A percentile compares a stretch with the other conserved stretches of the same genome.
Evolutionary conservation across 768 basidiomycete genomes (phyloP).

Genomic region (Mycena indigotica): DNA sequence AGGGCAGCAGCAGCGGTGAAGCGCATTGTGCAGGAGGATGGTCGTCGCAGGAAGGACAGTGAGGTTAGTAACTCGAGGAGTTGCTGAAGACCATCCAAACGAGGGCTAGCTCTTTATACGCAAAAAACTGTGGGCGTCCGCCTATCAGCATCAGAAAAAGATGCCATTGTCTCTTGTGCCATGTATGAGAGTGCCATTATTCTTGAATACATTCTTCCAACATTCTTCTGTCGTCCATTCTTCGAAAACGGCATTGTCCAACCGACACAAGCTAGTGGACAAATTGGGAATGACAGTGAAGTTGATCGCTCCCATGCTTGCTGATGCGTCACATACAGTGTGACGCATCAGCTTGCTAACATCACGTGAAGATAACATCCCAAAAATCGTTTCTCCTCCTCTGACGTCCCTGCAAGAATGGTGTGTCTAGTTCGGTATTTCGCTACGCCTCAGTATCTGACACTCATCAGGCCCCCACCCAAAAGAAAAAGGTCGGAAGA

Average conservation of each 20-base stretch:
- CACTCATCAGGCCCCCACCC: slow-evolving; percentile 46
- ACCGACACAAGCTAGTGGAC: too few relatives aligned
- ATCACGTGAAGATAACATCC: slow-evolving; percentile 21
- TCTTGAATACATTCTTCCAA: not conserved
- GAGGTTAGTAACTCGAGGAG: slow-evolving; percentile 19
- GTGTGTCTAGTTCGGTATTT: slow-evolving; percentile 40
- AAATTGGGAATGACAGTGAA: too few relatives aligned
- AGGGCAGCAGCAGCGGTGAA: slow-evolving; percentile 45
- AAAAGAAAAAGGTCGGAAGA: slow-evolving; percentile 58
- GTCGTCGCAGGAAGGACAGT: slow-evolving; percentile 24
- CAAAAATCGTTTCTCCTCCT: slow-evolving; percentile 42
- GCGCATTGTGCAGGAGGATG: slow-evolving; percentile 48
- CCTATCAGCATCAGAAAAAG: too few relatives aligned
- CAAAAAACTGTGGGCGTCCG: too few relatives aligned
- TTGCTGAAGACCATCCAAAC: not conserved
- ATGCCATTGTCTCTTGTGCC: not conserved
- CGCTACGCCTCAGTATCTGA: slow-evolving; percentile 8
- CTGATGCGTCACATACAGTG: too few relatives aligned
- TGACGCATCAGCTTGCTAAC: not conserved
- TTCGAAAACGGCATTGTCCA: too few relatives aligned
- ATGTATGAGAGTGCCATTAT: not conserved
- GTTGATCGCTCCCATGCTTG: too few relatives aligned
- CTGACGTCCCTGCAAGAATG: slow-evolving; percentile 70
- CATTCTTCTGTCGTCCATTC: not conserved
- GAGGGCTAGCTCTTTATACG: too few relatives aligned